A percentile compares a stretch with the other conserved stretches of the same genome.
These are phyloP conservation scores for Lantana camara DNA, from an alignment of 257 asterid genomes.

Conservation along the genomic window DNA sequence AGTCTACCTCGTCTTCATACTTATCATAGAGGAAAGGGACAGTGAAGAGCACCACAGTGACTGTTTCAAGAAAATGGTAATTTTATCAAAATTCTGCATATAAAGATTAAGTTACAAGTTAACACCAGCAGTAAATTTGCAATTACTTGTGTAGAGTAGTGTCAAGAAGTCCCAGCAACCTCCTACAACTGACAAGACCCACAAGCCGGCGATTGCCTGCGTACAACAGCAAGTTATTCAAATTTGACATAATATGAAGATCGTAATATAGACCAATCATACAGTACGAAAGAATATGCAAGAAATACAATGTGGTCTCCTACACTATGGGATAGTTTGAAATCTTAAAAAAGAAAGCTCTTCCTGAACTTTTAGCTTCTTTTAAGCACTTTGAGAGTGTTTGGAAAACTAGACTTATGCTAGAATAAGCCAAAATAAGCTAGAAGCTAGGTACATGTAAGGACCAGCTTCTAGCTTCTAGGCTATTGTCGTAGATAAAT, in stretches of 20 bases:
- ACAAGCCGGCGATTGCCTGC: constrained; percentile 80
- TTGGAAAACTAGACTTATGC: too few species aligned
- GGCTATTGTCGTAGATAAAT: too few species aligned
- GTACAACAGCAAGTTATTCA: background rate
- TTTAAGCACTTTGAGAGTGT: too few species aligned
- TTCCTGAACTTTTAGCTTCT: too few species aligned
- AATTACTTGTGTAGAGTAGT: constrained; percentile 66
- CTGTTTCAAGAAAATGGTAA: constrained; percentile 32
- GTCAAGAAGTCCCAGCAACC: constrained; percentile 82
- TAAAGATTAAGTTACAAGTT: background rate
- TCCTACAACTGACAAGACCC: constrained; percentile 72
- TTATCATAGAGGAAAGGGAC: constrained; percentile 81
- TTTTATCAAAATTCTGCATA: background rate
- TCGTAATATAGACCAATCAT: background rate
- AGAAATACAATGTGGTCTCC: too few species aligned
- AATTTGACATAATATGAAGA: background rate
- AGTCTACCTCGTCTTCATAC: constrained; percentile 72
- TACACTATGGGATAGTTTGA: too few species aligned
- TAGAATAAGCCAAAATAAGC: too few species aligned
- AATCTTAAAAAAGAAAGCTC: too few species aligned
- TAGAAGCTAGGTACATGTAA: too few species aligned
- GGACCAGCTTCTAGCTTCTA: too few species aligned
- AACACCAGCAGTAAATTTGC: background rate
- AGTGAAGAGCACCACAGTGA: constrained; percentile 56
- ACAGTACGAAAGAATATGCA: too few species aligned